These are phyloP conservation scores for Astrothelium macrocarpum DNA, from an alignment of 495 filamentous ascomycete genomes.

Conservation along the genomic window DNA sequence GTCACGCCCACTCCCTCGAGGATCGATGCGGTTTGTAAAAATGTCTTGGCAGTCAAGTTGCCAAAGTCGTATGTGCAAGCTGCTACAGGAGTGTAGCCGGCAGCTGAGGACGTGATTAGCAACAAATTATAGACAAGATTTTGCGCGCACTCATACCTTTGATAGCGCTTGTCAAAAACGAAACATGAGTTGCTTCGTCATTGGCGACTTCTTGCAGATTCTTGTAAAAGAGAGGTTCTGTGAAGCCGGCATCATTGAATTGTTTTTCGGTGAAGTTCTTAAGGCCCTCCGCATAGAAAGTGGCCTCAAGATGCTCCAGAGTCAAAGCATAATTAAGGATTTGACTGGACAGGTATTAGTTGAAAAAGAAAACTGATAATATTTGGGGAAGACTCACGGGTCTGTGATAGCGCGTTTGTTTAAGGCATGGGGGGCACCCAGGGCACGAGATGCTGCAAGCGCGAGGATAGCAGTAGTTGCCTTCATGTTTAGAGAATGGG, in stretches of 20 bases:
- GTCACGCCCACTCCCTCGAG: conserved; percentile 38
- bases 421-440: background rate
- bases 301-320: conserved; percentile 37
- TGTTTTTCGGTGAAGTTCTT: conserved; percentile 39
- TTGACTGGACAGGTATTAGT: background rate
- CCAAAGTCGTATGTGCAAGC: conserved; percentile 42
- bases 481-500: background rate
- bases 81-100: conserved; percentile 38
- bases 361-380: no score
- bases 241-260: conserved; percentile 39
- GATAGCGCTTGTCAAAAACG: conserved; percentile 36
- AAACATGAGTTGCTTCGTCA: conserved; percentile 46
- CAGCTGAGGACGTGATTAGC: conserved; percentile 18
- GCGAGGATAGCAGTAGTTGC: background rate
- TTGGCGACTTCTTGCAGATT: conserved; percentile 40
- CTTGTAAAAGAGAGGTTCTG: conserved; percentile 25
- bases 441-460: background rate
- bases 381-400: background rate
- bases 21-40: conserved; percentile 37
- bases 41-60: conserved; percentile 1
- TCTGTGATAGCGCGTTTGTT: background rate
- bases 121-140: background rate
- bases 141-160: background rate
- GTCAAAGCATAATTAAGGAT: conserved; percentile 17
- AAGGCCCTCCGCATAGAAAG: conserved; percentile 45